These are phyloP conservation scores for Strobilomyces confusus DNA, from an alignment of 768 basidiomycete genomes.

Conservation along the genomic window DNA sequence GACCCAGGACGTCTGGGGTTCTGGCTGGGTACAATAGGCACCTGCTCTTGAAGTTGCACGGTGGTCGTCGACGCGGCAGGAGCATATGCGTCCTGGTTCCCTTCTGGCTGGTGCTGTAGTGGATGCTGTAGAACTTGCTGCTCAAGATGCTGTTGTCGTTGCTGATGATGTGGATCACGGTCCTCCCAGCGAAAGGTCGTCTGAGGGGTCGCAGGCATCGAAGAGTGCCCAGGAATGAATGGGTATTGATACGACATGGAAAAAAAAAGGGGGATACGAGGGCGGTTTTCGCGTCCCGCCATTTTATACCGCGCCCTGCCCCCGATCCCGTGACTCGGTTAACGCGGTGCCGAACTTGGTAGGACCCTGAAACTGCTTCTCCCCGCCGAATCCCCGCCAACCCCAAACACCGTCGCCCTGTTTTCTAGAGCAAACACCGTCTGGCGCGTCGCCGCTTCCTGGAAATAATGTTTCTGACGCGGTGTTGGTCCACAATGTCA, in stretches of 20 bases:
- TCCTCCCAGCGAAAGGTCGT: slow-evolving; percentile 41
- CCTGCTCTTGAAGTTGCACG: slow-evolving; percentile 26
- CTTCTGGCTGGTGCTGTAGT: slow-evolving; percentile 34
- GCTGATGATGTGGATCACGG: slow-evolving; percentile 27
- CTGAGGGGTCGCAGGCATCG: slow-evolving; percentile 46
- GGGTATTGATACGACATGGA: slow-evolving; percentile 50
- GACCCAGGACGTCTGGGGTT: slow-evolving; percentile 18
- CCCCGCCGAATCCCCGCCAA: neutral
- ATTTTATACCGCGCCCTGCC: slow-evolving; percentile 30
- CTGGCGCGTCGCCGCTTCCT: neutral
- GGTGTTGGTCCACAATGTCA: neutral
- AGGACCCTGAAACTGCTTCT: neutral
- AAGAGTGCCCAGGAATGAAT: slow-evolving; percentile 44
- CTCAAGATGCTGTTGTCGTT: slow-evolving; percentile 30
- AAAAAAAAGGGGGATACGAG: slow-evolving; percentile 24
- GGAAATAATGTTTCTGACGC: too few relatives aligned
- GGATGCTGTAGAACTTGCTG: slow-evolving; percentile 39
- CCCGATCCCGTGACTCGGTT: slow-evolving; percentile 24
- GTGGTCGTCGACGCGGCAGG: slow-evolving; percentile 12
- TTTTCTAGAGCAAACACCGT: neutral
- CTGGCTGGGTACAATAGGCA: slow-evolving; percentile 32
- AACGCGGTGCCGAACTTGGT: slow-evolving; percentile 18
- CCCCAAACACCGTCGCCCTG: neutral
- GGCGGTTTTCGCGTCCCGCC: slow-evolving; percentile 17
- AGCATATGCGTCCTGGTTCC: slow-evolving; percentile 21